Conservation (phyloP, 2,329 filamentous ascomycete species). For the Keithomyces neogunnii region DNA sequence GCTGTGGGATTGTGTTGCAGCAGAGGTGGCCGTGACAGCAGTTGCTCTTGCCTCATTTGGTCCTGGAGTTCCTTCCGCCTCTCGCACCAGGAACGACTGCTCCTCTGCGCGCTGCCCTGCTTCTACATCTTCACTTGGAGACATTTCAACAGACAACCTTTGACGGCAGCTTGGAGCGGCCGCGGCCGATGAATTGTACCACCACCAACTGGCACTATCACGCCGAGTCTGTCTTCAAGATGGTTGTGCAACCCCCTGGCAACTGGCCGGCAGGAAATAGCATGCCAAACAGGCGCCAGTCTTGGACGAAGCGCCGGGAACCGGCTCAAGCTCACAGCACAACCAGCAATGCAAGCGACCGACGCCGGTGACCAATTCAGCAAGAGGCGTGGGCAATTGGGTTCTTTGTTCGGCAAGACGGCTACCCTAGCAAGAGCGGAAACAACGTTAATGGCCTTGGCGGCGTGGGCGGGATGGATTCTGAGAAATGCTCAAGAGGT, state of each 20-base stretch:
- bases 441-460: not conserved
- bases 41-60: not conserved
- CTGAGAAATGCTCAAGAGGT: not conserved
- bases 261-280: not conserved
- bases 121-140: not conserved
- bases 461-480: not conserved
- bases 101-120: not conserved
- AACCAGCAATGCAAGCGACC: not conserved
- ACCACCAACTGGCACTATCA: not conserved
- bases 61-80: not conserved
- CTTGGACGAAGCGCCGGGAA: not conserved
- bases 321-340: not conserved
- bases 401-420: not conserved
- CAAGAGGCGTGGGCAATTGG: not conserved
- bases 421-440: not conserved
- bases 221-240: no score
- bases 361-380: not conserved
- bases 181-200: not conserved
- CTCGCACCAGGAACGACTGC: conserved; percentile 1
- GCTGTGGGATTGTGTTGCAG: not conserved
- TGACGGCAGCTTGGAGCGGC: not conserved
- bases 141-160: not conserved
- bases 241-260: no score
- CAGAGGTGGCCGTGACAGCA: not conserved
- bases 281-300: not conserved